Percentiles rank a stretch among this genome's conserved stretches.
phyloP scores from a whole-genome alignment of 805 yeast genomes.

The Metschnikowia amazonensis region DNA sequence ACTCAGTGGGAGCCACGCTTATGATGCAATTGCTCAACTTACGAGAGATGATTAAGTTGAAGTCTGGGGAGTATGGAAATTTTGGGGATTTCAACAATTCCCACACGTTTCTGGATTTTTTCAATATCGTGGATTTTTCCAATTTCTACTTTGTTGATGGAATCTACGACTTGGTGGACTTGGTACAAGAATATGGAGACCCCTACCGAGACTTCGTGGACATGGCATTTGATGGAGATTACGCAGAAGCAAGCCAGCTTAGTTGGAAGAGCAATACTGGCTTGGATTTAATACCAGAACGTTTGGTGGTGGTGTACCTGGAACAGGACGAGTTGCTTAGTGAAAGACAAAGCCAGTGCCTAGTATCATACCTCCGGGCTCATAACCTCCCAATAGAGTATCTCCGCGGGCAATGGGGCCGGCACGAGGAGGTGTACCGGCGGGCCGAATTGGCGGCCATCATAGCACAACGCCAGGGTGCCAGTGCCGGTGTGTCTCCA shows the following conservation, averaged over 20 bases:
- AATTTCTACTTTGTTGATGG: conserved; percentile 57
- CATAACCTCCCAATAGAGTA: conserved; percentile 10
- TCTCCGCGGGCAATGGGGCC: conserved; percentile 44
- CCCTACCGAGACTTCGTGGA: conserved; percentile 51
- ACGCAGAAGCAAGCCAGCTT: conserved; percentile 25
- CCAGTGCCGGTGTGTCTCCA: too few species aligned
- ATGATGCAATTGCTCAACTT: conserved; percentile 50
- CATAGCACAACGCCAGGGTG: not conserved
- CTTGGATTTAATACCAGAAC: conserved; percentile 6
- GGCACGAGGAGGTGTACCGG: conserved; percentile 62
- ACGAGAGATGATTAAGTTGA: conserved; percentile 11
- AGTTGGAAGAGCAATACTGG: conserved; percentile 10
- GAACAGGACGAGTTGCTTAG: conserved; percentile 62
- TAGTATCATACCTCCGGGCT: conserved; percentile 32
- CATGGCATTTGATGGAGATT: conserved; percentile 47
- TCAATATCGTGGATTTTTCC: not conserved
- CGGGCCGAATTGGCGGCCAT: conserved; percentile 34
- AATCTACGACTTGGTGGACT: conserved; percentile 51
- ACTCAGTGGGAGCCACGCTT: conserved; percentile 77
- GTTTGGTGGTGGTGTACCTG: conserved; percentile 54
- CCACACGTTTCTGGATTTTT: not conserved
- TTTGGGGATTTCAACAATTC: too few species aligned
- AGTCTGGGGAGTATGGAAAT: too few species aligned
- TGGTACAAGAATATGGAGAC: conserved; percentile 58
- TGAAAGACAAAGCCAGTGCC: conserved; percentile 43